Evolutionary conservation across 176 grass and related monocot species (phyloP).

Genomic region (Musa troglodytarum): DNA sequence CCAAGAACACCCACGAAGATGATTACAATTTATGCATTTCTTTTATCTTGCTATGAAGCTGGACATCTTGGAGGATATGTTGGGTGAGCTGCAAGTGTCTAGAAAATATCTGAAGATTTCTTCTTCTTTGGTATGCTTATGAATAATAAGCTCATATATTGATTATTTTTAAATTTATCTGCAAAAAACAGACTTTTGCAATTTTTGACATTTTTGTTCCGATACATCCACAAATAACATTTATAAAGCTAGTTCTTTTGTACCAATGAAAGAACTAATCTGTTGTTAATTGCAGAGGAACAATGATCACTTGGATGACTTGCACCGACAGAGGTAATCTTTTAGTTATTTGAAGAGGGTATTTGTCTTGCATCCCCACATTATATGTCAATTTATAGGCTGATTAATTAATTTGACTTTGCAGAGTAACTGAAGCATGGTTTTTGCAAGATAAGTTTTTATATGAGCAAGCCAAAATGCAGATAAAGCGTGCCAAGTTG

Average conservation of each 20-base stretch:
- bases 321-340: slow-evolving; percentile 42
- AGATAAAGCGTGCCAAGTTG: slow-evolving; percentile 63
- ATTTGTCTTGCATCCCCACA: slow-evolving; percentile 3
- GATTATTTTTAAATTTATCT: background rate
- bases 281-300: slow-evolving; percentile 48
- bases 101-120: slow-evolving; percentile 56
- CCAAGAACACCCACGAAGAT: too few relatives aligned
- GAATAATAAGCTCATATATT: slow-evolving; percentile 12
- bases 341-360: slow-evolving; percentile 7
- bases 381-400: background rate
- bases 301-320: slow-evolving; percentile 26
- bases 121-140: slow-evolving; percentile 59
- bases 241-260: slow-evolving; percentile 5
- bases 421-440: slow-evolving; percentile 52
- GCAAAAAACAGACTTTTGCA: background rate
- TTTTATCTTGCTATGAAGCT: slow-evolving; percentile 48
- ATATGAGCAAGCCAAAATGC: slow-evolving; percentile 55
- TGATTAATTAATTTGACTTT: slow-evolving; percentile 11
- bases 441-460: slow-evolving; percentile 59
- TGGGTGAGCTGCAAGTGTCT: slow-evolving; percentile 44
- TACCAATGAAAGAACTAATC: slow-evolving; percentile 13
- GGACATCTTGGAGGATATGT: slow-evolving; percentile 37
- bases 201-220: slow-evolving; percentile 22
- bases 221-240: slow-evolving; percentile 22
- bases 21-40: slow-evolving; percentile 14